Conservation (phyloP, 306 rosid genomes). For the Albizia julibrissin region DNA sequence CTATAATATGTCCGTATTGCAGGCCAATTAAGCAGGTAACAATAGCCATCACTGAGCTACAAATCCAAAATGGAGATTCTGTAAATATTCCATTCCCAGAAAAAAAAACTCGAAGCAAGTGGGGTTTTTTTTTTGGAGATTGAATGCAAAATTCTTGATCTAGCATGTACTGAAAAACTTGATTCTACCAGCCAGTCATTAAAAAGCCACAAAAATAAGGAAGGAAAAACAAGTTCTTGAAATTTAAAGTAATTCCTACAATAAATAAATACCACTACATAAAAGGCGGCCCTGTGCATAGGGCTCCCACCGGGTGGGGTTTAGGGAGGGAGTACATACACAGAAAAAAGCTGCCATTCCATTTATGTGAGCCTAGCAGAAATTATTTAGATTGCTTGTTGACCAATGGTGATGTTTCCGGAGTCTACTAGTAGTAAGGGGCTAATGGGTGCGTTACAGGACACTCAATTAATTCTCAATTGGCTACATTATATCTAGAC, state of each 20-base stretch:
- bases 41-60: conserved; percentile 87
- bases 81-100: neutral
- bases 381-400: neutral
- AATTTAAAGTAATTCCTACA: neutral
- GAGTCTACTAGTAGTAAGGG: neutral
- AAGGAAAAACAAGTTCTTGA: neutral
- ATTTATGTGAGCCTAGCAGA: neutral
- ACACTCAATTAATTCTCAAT: neutral
- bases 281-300: no score
- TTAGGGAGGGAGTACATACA: no score
- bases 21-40: conserved; percentile 93
- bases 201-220: conserved; percentile 20
- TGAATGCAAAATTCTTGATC: neutral
- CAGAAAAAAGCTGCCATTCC: neutral
- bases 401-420: neutral
- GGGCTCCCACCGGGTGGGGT: no score
- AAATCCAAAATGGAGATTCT: conserved; percentile 10
- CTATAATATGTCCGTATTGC: conserved; percentile 87
- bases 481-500: neutral
- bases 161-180: neutral
- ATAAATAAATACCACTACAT: neutral
- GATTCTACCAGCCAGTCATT: neutral
- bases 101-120: neutral
- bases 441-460: neutral
- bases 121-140: neutral